These are phyloP conservation scores for Aspergillus ibericus DNA, from an alignment of 2,329 filamentous ascomycete genomes.

Conservation along the genomic window DNA sequence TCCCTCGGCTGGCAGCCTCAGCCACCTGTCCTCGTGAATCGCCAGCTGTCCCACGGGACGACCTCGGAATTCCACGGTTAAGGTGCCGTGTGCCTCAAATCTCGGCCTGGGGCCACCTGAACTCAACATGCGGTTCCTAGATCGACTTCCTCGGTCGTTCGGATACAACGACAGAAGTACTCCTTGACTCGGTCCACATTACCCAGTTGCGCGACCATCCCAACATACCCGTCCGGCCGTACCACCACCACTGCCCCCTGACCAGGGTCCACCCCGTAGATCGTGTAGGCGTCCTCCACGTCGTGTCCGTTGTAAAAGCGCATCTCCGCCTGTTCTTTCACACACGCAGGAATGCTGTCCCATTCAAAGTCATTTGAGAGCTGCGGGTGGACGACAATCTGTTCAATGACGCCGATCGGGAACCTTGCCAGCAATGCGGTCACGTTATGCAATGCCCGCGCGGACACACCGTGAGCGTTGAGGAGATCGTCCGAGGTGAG, in stretches of 20 bases:
- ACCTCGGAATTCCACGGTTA: neutral
- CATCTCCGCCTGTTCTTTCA: slow-evolving; percentile 35
- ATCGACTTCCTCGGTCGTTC: neutral
- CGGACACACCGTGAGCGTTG: slow-evolving; percentile 24
- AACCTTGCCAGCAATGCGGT: slow-evolving; percentile 20
- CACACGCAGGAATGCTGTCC: slow-evolving; percentile 27
- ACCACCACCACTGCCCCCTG: slow-evolving; percentile 32
- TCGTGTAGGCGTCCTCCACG: slow-evolving; percentile 33
- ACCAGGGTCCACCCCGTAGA: slow-evolving; percentile 31
- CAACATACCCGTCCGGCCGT: slow-evolving; percentile 40
- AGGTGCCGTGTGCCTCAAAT: neutral
- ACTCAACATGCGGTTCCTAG: neutral
- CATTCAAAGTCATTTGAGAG: slow-evolving; percentile 26
- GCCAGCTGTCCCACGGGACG: neutral
- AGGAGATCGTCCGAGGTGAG: slow-evolving; percentile 34
- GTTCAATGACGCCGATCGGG: slow-evolving; percentile 28
- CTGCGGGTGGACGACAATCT: slow-evolving; percentile 32
- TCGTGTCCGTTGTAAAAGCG: slow-evolving; percentile 30
- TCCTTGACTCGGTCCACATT: slow-evolving; percentile 21
- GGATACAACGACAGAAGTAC: slow-evolving; percentile 19
- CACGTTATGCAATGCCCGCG: slow-evolving; percentile 20
- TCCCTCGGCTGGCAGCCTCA: neutral
- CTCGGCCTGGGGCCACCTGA: neutral
- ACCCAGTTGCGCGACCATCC: slow-evolving; percentile 21
- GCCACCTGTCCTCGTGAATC: neutral